Conservation (phyloP, 768 basidiomycete species). For the Amanita pallidorosea region DNA sequence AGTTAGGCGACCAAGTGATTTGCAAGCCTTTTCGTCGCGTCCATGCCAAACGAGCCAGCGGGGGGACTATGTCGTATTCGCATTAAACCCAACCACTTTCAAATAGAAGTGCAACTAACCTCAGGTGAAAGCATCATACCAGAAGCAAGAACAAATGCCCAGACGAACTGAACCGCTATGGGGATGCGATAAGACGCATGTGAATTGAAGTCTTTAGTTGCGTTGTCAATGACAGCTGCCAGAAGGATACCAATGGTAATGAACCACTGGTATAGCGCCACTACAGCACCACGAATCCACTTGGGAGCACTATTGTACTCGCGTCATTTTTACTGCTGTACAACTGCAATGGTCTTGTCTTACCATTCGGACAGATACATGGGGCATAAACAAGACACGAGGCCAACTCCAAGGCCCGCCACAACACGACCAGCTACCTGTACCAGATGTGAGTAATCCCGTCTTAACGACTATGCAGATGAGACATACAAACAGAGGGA, state of each 20-base stretch:
- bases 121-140: constrained; percentile 74
- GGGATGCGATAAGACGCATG: constrained; percentile 59
- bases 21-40: constrained; percentile 44
- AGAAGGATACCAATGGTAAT: constrained; percentile 71
- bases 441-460: background rate
- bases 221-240: constrained; percentile 58
- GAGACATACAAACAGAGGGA: constrained; percentile 45
- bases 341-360: constrained; percentile 4
- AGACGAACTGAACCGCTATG: constrained; percentile 68
- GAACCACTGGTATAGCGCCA: constrained; percentile 60
- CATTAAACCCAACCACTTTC: constrained; percentile 6
- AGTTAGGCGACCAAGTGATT: constrained; percentile 53
- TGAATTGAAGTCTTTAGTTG: constrained; percentile 41
- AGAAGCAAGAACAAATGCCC: constrained; percentile 57
- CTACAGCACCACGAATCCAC: constrained; percentile 66
- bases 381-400: constrained; percentile 55
- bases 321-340: constrained; percentile 1
- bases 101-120: constrained; percentile 12
- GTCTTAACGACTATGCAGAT: background rate
- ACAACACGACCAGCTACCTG: constrained; percentile 56
- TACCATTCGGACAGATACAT: constrained; percentile 40
- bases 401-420: constrained; percentile 72
- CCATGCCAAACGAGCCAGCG: constrained; percentile 70
- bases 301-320: constrained; percentile 39
- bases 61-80: constrained; percentile 35